A percentile compares a stretch with the other conserved stretches of the same genome.
phyloP scores from a whole-genome alignment of 148 eudicot genomes.

The Dysphania ambrosioides region DNA sequence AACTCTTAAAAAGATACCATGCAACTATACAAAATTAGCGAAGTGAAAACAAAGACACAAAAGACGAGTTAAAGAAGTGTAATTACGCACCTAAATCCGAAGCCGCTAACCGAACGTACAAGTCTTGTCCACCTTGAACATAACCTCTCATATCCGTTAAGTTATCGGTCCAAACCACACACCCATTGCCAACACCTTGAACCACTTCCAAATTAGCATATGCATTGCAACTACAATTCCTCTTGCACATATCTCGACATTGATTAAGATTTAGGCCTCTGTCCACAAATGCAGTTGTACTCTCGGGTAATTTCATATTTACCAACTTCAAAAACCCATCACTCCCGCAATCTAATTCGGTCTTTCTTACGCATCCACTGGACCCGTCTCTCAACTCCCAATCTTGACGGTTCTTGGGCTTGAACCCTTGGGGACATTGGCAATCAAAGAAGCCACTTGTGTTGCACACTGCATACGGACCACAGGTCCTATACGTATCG shows the following conservation, averaged over 20 bases:
- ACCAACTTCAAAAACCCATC: slow-evolving; percentile 50
- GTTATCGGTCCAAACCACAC: slow-evolving; percentile 35
- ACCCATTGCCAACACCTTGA: slow-evolving; percentile 32
- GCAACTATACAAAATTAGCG: neutral
- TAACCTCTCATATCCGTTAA: slow-evolving; percentile 37
- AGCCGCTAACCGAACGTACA: slow-evolving; percentile 35
- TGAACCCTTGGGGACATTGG: slow-evolving; percentile 51
- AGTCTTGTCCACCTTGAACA: slow-evolving; percentile 37
- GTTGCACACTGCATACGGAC: slow-evolving; percentile 48
- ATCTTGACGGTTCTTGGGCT: slow-evolving; percentile 36
- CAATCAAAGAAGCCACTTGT: slow-evolving; percentile 39
- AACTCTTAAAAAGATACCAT: no score
- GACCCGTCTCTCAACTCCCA: slow-evolving; percentile 61
- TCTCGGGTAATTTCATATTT: slow-evolving; percentile 60
- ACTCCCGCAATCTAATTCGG: slow-evolving; percentile 30
- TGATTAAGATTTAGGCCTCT: slow-evolving; percentile 32
- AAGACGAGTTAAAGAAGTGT: neutral
- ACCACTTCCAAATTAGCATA: slow-evolving; percentile 34
- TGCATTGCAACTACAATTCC: slow-evolving; percentile 57
- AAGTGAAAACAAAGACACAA: neutral
- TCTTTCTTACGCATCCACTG: slow-evolving; percentile 44
- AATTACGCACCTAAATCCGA: slow-evolving; percentile 36
- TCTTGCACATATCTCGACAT: slow-evolving; percentile 45
- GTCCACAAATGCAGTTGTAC: slow-evolving; percentile 36
- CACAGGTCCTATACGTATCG: slow-evolving; percentile 52